Conservation (phyloP, 2,329 filamentous ascomycete genomes). For the Penicillium hordei region DNA sequence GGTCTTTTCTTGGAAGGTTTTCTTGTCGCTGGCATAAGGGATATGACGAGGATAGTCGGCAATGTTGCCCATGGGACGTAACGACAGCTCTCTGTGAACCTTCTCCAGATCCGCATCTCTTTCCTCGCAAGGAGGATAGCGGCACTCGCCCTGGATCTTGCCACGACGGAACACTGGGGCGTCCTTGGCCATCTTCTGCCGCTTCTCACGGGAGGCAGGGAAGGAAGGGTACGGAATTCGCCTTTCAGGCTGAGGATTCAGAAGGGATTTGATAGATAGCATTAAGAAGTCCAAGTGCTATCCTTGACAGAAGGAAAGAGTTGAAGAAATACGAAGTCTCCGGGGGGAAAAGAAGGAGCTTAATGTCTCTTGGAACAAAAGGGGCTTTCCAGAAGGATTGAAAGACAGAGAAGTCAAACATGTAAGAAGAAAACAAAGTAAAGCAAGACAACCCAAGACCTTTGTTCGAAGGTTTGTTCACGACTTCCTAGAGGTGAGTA, state of each 20-base stretch:
- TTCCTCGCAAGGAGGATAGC: conserved; percentile 72
- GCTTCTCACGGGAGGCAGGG: conserved; percentile 30
- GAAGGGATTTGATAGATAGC: conserved; percentile 64
- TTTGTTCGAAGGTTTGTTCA: conserved; percentile 28
- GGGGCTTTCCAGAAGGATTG: conserved; percentile 30
- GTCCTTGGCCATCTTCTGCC: conserved; percentile 65
- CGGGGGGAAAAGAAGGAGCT: conserved; percentile 9
- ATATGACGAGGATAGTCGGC: conserved; percentile 69
- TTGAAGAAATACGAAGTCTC: conserved; percentile 5
- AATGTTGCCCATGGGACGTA: conserved; percentile 65
- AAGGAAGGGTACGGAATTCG: conserved; percentile 8
- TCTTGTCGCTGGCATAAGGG: conserved; percentile 93
- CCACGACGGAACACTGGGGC: conserved; percentile 62
- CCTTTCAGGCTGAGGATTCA: conserved; percentile 59
- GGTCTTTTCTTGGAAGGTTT: conserved; percentile 81
- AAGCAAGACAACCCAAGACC: conserved; percentile 21
- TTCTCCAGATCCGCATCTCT: conserved; percentile 57
- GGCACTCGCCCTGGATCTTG: conserved; percentile 64
- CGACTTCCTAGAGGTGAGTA: conserved; percentile 17
- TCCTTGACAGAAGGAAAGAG: neutral
- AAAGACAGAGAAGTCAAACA: conserved; percentile 15
- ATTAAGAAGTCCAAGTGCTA: conserved; percentile 42
- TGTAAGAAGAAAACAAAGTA: conserved; percentile 12
- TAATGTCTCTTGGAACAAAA: conserved; percentile 20
- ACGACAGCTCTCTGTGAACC: conserved; percentile 62